Percentiles rank a stretch among this genome's conserved stretches.
Conservation (phyloP, 371 early-diverging fungal species). For the Dichotomocladium elegans region DNA sequence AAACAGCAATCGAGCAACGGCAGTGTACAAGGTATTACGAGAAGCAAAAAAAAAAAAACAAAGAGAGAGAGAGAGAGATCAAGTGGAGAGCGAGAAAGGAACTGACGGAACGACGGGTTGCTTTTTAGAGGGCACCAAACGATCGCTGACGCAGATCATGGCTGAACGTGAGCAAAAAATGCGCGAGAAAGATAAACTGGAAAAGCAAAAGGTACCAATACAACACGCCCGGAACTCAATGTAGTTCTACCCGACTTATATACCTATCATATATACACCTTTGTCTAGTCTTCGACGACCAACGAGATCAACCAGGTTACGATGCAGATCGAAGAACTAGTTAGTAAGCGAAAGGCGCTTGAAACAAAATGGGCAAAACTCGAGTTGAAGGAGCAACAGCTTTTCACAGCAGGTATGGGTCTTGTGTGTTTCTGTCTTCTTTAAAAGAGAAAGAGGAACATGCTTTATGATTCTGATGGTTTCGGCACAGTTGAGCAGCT, state of each 20-base stretch:
- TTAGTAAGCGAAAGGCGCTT: slow-evolving; percentile 46
- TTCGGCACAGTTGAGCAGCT: slow-evolving; percentile 28
- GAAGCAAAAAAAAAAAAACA: too few relatives aligned
- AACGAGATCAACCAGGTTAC: slow-evolving; percentile 65
- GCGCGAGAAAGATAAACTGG: slow-evolving; percentile 48
- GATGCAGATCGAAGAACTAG: slow-evolving; percentile 51
- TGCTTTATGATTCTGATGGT: slow-evolving; percentile 1
- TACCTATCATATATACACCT: neutral
- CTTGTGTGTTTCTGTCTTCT: too few relatives aligned
- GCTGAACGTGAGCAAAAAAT: slow-evolving; percentile 51
- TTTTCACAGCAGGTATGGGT: slow-evolving; percentile 42
- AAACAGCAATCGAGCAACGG: slow-evolving; percentile 20
- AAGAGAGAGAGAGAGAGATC: too few relatives aligned
- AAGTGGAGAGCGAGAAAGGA: too few relatives aligned
- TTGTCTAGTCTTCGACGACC: slow-evolving; percentile 30
- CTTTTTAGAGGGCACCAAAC: neutral
- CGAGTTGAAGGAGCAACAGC: slow-evolving; percentile 54
- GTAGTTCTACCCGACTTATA: neutral
- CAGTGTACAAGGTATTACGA: too few relatives aligned
- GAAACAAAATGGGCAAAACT: slow-evolving; percentile 52
- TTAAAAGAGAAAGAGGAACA: too few relatives aligned
- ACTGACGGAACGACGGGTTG: neutral
- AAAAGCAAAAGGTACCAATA: slow-evolving; percentile 46
- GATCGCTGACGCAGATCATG: slow-evolving; percentile 29
- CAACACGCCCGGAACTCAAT: neutral